Evolutionary conservation across 306 rosid genomes (phyloP).

Genomic region (Trifolium pratense): DNA sequence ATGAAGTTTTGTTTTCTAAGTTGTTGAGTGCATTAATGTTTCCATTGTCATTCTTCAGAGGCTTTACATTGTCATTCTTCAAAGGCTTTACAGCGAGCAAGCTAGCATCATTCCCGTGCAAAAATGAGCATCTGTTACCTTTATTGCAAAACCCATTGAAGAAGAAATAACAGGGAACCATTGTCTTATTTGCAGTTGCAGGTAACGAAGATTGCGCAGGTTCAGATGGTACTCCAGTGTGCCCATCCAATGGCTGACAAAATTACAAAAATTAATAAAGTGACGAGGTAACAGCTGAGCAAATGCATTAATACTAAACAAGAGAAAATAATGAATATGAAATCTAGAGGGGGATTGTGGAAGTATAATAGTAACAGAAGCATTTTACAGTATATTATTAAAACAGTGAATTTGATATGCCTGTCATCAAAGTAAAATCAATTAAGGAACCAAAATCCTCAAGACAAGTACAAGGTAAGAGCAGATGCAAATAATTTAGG

Average conservation of each 20-base stretch:
- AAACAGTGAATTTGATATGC: conserved; percentile 17
- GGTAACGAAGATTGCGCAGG: conserved; percentile 56
- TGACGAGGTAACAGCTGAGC: conserved; percentile 32
- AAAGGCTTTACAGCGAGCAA: conserved; percentile 3
- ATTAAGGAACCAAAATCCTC: conserved; percentile 23
- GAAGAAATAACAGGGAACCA: conserved; percentile 77
- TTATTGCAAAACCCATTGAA: conserved; percentile 80
- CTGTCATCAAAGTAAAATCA: conserved; percentile 15
- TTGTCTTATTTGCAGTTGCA: conserved; percentile 62
- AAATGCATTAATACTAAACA: conserved; percentile 17
- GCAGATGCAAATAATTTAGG: conserved; percentile 19
- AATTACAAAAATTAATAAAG: conserved; percentile 38
- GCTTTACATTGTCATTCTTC: background rate
- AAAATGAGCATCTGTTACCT: conserved; percentile 77
- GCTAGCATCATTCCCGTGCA: conserved; percentile 60
- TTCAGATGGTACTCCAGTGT: conserved; percentile 61
- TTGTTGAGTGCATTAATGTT: conserved; percentile 43
- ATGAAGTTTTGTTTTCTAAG: conserved; percentile 50
- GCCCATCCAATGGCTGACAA: conserved; percentile 76
- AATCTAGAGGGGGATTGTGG: background rate
- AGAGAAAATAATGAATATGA: conserved; percentile 5
- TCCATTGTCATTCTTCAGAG: conserved; percentile 49
- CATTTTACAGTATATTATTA: background rate
- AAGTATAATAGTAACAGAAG: background rate
- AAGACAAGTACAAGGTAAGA: conserved; percentile 29